phyloP scores from a whole-genome alignment of 495 filamentous ascomycete species.

The Xylaria venustula region DNA sequence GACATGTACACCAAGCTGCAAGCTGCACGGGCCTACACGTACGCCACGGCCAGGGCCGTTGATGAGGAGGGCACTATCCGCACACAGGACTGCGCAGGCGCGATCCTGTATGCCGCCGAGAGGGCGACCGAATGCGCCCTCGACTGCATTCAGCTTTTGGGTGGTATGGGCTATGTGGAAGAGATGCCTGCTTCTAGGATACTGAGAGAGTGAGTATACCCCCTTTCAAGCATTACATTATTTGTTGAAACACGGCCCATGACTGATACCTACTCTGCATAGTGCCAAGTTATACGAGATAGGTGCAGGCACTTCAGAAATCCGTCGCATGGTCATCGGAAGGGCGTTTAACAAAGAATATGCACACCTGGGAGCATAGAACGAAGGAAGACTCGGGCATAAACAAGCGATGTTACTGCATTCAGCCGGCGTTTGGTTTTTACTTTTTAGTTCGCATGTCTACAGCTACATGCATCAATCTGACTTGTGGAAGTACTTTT shows the following conservation, averaged over 20 bases:
- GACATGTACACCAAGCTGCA: slow-evolving; percentile 96
- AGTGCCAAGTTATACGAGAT: slow-evolving; percentile 85
- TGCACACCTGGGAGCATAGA: slow-evolving; percentile 41
- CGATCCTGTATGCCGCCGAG: slow-evolving; percentile 93
- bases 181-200: slow-evolving; percentile 88
- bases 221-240: not conserved
- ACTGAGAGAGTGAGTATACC: slow-evolving; percentile 66
- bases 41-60: slow-evolving; percentile 69
- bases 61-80: slow-evolving; percentile 69
- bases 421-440: slow-evolving; percentile 15
- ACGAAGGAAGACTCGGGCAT: not conserved
- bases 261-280: not conserved
- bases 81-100: slow-evolving; percentile 92
- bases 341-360: slow-evolving; percentile 92
- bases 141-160: slow-evolving; percentile 91
- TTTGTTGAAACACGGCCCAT: slow-evolving; percentile 7
- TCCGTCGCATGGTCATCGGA: slow-evolving; percentile 91
- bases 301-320: slow-evolving; percentile 92
- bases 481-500: slow-evolving; percentile 1
- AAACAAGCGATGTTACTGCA: slow-evolving; percentile 10
- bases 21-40: slow-evolving; percentile 77
- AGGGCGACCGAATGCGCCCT: slow-evolving; percentile 83
- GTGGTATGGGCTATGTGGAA: slow-evolving; percentile 94
- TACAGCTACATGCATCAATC: not conserved
- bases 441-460: not conserved